Percentiles rank a stretch among this genome's conserved stretches.
Conservation (phyloP, 805 yeast species). For the Hanseniaspora singularis region DNA sequence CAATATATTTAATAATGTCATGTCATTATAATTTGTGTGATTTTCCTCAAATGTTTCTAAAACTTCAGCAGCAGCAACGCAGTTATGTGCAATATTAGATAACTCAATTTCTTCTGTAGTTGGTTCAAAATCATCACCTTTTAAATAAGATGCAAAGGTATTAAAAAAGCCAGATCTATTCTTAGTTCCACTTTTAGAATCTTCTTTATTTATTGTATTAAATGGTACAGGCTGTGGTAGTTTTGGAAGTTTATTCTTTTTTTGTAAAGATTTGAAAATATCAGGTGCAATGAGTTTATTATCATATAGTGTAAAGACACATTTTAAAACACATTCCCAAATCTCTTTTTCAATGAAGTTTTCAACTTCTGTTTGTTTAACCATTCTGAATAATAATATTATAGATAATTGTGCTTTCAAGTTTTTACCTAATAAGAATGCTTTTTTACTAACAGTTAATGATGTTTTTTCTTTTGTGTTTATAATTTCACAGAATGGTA, state of each 20-base stretch:
- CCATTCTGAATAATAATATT: constrained; percentile 69
- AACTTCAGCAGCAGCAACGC: constrained; percentile 60
- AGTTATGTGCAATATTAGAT: constrained; percentile 70
- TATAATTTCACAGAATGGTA: constrained; percentile 33
- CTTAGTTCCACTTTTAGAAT: constrained; percentile 43
- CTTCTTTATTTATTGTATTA: constrained; percentile 43
- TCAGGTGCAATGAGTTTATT: constrained; percentile 61
- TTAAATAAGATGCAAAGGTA: constrained; percentile 81
- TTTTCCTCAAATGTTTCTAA: constrained; percentile 43
- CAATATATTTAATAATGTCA: constrained; percentile 27
- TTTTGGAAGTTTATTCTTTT: constrained; percentile 38
- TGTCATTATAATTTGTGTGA: constrained; percentile 25
- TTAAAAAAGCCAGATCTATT: constrained; percentile 54
- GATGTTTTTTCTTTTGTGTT: constrained; percentile 48
- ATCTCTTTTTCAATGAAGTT: constrained; percentile 31
- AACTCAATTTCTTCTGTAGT: constrained; percentile 84
- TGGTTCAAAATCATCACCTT: constrained; percentile 88
- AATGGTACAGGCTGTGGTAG: constrained; percentile 57
- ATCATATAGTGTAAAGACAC: constrained; percentile 55
- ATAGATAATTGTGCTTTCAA: constrained; percentile 85
- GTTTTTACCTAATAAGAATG: constrained; percentile 78
- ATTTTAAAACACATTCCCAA: constrained; percentile 51
- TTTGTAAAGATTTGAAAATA: constrained; percentile 53
- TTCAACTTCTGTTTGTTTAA: constrained; percentile 44
- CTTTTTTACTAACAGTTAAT: constrained; percentile 51